A percentile compares a stretch with the other conserved stretches of the same genome.
Conservation (phyloP, 1,139 yeast genomes). For the Geotrichum histeridarum region DNA sequence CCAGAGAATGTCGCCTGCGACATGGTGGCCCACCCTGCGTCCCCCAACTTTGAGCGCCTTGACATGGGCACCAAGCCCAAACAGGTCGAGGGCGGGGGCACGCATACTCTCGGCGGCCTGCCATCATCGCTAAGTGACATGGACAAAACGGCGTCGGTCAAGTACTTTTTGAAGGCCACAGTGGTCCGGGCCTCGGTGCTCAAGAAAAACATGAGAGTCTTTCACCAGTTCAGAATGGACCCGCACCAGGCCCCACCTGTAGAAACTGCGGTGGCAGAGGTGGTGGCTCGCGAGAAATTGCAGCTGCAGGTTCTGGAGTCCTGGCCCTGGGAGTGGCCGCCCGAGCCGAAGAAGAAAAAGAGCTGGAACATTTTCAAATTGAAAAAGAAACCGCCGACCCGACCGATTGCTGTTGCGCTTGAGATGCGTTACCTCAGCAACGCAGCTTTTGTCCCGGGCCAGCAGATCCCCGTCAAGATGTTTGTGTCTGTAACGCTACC, state of each 20-base stretch:
- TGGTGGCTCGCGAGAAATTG: slow-evolving; percentile 48
- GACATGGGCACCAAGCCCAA: slow-evolving; percentile 37
- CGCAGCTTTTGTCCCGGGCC: slow-evolving; percentile 26
- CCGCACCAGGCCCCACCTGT: neutral
- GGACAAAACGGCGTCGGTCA: slow-evolving; percentile 46
- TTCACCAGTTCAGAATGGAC: slow-evolving; percentile 42
- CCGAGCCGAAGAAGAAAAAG: slow-evolving; percentile 1
- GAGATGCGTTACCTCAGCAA: slow-evolving; percentile 30
- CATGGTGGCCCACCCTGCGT: slow-evolving; percentile 29
- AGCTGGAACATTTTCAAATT: slow-evolving; percentile 6
- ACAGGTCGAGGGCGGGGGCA: slow-evolving; percentile 25
- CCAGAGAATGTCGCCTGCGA: slow-evolving; percentile 51
- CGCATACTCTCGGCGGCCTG: slow-evolving; percentile 45
- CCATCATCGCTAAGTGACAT: slow-evolving; percentile 55
- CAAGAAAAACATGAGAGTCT: slow-evolving; percentile 45
- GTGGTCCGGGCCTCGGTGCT: slow-evolving; percentile 49
- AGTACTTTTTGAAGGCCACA: slow-evolving; percentile 51
- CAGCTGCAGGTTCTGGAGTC: slow-evolving; percentile 27
- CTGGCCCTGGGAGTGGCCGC: slow-evolving; percentile 28
- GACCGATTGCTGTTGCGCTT: slow-evolving; percentile 22
- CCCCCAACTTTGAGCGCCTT: slow-evolving; percentile 35
- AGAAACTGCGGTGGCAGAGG: neutral
- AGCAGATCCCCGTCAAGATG: slow-evolving; percentile 27
- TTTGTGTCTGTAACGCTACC: slow-evolving; percentile 26
- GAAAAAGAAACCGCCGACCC: neutral